phyloP scores from a whole-genome alignment of 768 basidiomycete species.

The Leccinum boreale region DNA sequence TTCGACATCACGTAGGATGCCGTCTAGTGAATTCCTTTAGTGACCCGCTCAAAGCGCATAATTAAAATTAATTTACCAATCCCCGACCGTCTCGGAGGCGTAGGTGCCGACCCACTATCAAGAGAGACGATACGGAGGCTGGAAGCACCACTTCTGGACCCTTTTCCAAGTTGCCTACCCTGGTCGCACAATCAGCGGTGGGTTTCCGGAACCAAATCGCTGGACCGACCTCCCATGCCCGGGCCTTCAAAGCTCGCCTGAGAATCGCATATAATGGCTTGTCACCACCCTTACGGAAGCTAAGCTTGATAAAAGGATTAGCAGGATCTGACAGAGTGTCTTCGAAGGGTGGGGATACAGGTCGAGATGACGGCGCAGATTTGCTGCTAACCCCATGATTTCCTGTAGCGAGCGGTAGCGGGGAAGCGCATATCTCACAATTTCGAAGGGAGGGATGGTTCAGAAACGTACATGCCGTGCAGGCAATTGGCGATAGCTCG shows the following conservation, averaged over 20 bases:
- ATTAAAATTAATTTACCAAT: slow-evolving; percentile 23
- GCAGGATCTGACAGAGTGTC: slow-evolving; percentile 27
- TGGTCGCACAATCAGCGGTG: slow-evolving; percentile 8
- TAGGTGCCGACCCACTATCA: slow-evolving; percentile 14
- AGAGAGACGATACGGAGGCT: slow-evolving; percentile 20
- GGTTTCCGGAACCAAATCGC: neutral
- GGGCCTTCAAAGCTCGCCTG: slow-evolving; percentile 64
- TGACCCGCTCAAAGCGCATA: neutral
- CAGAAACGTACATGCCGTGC: slow-evolving; percentile 88
- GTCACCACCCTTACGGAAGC: slow-evolving; percentile 90
- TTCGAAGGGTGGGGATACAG: slow-evolving; percentile 45
- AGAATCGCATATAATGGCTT: slow-evolving; percentile 76
- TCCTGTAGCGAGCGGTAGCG: slow-evolving; percentile 42
- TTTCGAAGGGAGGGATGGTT: slow-evolving; percentile 70
- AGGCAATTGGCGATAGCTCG: slow-evolving; percentile 47
- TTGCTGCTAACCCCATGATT: slow-evolving; percentile 35
- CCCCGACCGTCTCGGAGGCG: slow-evolving; percentile 22
- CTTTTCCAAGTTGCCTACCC: slow-evolving; percentile 31
- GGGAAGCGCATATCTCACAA: slow-evolving; percentile 87
- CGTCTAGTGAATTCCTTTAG: slow-evolving; percentile 48
- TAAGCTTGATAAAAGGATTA: slow-evolving; percentile 67
- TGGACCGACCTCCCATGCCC: slow-evolving; percentile 67
- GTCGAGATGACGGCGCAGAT: slow-evolving; percentile 66
- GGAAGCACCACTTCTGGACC: slow-evolving; percentile 17
- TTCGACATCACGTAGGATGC: slow-evolving; percentile 77